These are phyloP conservation scores for Pseudogymnoascus sp. DNA, from an alignment of 2,329 filamentous ascomycete genomes.

Conservation along the genomic window DNA sequence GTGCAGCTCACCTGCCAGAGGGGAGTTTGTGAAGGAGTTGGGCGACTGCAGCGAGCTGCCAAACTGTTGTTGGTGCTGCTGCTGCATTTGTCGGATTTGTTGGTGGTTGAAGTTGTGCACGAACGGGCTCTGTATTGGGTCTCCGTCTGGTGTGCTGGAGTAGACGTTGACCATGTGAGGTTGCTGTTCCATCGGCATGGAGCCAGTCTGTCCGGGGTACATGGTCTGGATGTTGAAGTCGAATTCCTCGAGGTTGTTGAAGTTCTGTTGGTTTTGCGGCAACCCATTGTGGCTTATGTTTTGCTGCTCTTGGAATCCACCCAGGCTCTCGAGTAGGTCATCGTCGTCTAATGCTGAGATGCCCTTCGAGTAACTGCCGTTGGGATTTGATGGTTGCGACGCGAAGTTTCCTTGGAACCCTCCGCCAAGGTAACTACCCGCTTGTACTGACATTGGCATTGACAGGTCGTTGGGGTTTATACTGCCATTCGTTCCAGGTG, in stretches of 20 bases:
- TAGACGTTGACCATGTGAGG: slow-evolving; percentile 64
- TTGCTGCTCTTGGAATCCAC: slow-evolving; percentile 31
- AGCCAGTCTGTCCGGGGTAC: slow-evolving; percentile 47
- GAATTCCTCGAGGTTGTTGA: slow-evolving; percentile 45
- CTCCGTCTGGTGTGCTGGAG: slow-evolving; percentile 85
- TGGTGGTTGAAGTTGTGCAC: slow-evolving; percentile 68
- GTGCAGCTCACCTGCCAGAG: slow-evolving; percentile 42
- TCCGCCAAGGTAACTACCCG: slow-evolving; percentile 39
- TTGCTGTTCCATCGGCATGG: slow-evolving; percentile 54
- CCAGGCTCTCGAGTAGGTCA: slow-evolving; percentile 71
- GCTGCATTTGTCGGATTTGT: slow-evolving; percentile 64
- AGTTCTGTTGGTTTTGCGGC: slow-evolving; percentile 48
- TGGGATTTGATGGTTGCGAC: slow-evolving; percentile 44
- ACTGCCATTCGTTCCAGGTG: slow-evolving; percentile 36
- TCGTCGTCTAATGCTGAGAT: slow-evolving; percentile 79
- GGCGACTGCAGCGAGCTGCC: slow-evolving; percentile 47
- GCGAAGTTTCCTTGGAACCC: slow-evolving; percentile 56
- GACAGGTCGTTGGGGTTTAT: slow-evolving; percentile 82
- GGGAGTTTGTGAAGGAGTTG: slow-evolving; percentile 42
- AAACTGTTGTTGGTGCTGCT: slow-evolving; percentile 45
- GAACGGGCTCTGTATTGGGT: slow-evolving; percentile 87
- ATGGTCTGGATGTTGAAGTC: slow-evolving; percentile 51
- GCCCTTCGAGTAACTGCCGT: slow-evolving; percentile 67
- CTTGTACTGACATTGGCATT: slow-evolving; percentile 47
- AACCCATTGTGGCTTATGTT: slow-evolving; percentile 37